Evolutionary conservation across 148 eudicot species (phyloP).

Genomic region (Rhododendron mucronatum): DNA sequence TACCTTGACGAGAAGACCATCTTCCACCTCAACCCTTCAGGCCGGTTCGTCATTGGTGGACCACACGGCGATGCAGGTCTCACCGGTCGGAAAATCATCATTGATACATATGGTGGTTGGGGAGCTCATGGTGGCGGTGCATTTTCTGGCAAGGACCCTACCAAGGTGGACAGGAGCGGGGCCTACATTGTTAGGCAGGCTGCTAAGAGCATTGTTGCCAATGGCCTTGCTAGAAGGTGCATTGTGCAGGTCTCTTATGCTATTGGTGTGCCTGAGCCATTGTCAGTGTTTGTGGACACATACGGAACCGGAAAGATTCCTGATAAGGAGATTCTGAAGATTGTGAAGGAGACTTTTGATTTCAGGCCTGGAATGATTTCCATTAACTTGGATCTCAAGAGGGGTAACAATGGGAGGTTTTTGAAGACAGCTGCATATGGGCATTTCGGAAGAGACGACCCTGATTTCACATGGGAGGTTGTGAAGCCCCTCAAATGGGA

Average conservation of each 20-base stretch:
- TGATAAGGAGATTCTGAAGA: slow-evolving; percentile 17
- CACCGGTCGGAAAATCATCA: slow-evolving; percentile 24
- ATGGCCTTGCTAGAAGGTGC: slow-evolving; percentile 27
- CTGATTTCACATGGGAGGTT: slow-evolving; percentile 20
- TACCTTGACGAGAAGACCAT: slow-evolving; percentile 18
- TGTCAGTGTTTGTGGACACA: slow-evolving; percentile 24
- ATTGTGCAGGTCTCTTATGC: slow-evolving; percentile 27
- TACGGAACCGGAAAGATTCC: slow-evolving; percentile 27
- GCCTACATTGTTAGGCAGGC: slow-evolving; percentile 19
- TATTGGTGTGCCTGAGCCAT: slow-evolving; percentile 29
- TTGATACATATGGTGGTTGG: slow-evolving; percentile 16
- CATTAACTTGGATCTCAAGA: slow-evolving; percentile 11
- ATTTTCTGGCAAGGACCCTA: slow-evolving; percentile 19
- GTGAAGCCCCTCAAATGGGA: slow-evolving; percentile 18
- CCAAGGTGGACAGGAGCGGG: slow-evolving; percentile 16
- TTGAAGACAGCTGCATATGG: slow-evolving; percentile 17
- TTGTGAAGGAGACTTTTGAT: slow-evolving; percentile 16
- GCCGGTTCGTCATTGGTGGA: slow-evolving; percentile 13
- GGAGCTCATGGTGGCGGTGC: slow-evolving; percentile 21
- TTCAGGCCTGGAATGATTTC: slow-evolving; percentile 20
- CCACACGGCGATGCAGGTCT: slow-evolving; percentile 27
- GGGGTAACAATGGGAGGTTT: slow-evolving; percentile 11
- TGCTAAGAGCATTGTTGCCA: slow-evolving; percentile 20
- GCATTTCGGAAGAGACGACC: slow-evolving; percentile 13
- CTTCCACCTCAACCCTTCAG: slow-evolving; percentile 27